Evolutionary conservation across 2,329 filamentous ascomycete species (phyloP).

Genomic region (Penicillium carneum): DNA sequence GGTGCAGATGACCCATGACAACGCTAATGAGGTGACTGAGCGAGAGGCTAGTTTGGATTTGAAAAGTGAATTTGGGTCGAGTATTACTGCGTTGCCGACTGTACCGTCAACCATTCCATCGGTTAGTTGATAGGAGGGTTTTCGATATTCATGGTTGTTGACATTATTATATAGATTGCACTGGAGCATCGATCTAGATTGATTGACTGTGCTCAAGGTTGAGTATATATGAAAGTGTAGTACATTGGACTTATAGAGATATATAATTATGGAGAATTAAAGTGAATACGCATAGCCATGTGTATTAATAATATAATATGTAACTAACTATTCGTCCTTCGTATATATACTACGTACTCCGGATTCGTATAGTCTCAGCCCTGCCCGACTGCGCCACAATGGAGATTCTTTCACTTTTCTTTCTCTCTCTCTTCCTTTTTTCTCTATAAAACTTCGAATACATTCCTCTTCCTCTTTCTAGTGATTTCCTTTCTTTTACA

Average conservation of each 20-base stretch:
- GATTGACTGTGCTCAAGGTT: not conserved
- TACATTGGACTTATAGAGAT: not conserved
- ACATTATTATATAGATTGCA: not conserved
- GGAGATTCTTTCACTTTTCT: not conserved
- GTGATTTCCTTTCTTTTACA: not conserved
- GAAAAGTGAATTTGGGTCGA: constrained; percentile 11
- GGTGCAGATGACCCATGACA: constrained; percentile 37
- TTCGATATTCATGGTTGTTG: not conserved
- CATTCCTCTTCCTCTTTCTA: not conserved
- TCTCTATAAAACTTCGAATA: not conserved
- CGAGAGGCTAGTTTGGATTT: constrained; percentile 17
- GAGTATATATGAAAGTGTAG: not conserved
- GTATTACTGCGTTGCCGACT: constrained; percentile 17
- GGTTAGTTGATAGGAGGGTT: not conserved
- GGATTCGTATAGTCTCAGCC: not conserved
- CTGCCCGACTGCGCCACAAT: constrained; percentile 7
- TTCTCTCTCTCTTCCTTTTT: not conserved
- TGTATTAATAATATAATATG: not conserved
- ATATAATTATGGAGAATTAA: not conserved
- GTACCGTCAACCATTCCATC: constrained; percentile 13
- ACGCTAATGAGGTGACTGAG: constrained; percentile 14
- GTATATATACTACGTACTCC: not conserved
- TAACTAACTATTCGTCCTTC: not conserved
- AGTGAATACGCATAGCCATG: not conserved
- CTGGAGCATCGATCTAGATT: constrained; percentile 15